Percentiles rank a stretch among this genome's conserved stretches.
These are phyloP conservation scores for Megacollybia marginata DNA, from an alignment of 768 basidiomycete species.

Conservation along the genomic window DNA sequence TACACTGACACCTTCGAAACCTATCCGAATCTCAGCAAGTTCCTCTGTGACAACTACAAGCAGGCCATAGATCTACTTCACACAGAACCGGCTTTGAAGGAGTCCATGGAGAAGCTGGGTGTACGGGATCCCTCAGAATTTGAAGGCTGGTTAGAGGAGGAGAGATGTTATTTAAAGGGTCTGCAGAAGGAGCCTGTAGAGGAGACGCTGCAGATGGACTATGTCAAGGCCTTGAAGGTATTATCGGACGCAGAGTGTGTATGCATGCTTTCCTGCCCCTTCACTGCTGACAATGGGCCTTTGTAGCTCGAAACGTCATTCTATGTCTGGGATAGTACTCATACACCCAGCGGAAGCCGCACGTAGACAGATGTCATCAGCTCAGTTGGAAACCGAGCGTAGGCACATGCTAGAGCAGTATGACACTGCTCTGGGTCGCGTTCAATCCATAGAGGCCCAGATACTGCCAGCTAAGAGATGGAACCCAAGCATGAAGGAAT, in stretches of 20 bases:
- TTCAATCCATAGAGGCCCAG: background rate
- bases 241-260: background rate
- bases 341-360: background rate
- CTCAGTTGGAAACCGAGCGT: background rate
- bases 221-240: background rate
- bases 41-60: background rate
- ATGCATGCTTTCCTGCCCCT: background rate
- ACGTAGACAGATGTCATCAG: background rate
- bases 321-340: background rate
- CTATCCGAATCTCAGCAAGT: background rate
- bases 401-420: no score
- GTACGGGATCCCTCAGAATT: background rate
- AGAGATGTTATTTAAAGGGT: background rate
- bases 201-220: background rate
- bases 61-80: background rate
- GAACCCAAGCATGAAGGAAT: background rate
- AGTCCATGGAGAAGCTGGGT: background rate
- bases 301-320: background rate
- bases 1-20: background rate
- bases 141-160: background rate
- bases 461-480: background rate
- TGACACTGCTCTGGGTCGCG: no score
- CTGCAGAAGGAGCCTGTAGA: background rate
- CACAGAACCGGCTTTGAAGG: background rate
- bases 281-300: background rate